phyloP scores from a whole-genome alignment of 1,284 basidiomycete species.

The Heimioporus punctisporus region DNA sequence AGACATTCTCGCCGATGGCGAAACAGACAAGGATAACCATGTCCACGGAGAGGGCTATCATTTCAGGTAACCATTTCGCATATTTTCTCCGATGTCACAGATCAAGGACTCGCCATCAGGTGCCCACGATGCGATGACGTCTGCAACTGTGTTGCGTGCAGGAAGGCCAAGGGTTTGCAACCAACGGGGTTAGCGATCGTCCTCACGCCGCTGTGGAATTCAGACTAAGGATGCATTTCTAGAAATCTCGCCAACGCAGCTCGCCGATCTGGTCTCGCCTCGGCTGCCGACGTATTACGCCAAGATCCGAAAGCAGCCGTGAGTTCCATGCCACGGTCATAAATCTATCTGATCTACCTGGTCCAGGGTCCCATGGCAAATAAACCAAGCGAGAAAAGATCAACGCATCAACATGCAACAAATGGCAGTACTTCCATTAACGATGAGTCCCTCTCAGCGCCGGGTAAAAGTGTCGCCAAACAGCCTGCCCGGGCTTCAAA shows the following conservation, averaged over 20 bases:
- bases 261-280: conserved; percentile 36
- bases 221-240: conserved; percentile 6
- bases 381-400: conserved; percentile 23
- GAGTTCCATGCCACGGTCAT: conserved; percentile 8
- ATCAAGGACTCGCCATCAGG: conserved; percentile 38
- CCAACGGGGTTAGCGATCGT: conserved; percentile 50
- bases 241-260: conserved; percentile 41
- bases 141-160: conserved; percentile 69
- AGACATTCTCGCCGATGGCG: conserved; percentile 39
- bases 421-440: conserved; percentile 6
- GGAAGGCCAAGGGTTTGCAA: conserved; percentile 60
- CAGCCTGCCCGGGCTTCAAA: conserved; percentile 11
- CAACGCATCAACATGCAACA: conserved; percentile 9
- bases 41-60: conserved; percentile 43
- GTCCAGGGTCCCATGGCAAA: conserved; percentile 33
- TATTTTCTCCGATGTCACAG: conserved; percentile 3
- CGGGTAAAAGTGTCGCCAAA: conserved; percentile 9
- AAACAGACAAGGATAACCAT: conserved; percentile 33
- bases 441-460: conserved; percentile 10
- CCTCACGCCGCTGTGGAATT: neutral
- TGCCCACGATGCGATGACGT: conserved; percentile 67
- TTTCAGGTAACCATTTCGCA: conserved; percentile 49
- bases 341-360: conserved; percentile 6
- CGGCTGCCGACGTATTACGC: conserved; percentile 42
- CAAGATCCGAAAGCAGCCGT: conserved; percentile 37